Conservation (phyloP, 2,329 filamentous ascomycete species). For the Colletotrichum costaricense region DNA sequence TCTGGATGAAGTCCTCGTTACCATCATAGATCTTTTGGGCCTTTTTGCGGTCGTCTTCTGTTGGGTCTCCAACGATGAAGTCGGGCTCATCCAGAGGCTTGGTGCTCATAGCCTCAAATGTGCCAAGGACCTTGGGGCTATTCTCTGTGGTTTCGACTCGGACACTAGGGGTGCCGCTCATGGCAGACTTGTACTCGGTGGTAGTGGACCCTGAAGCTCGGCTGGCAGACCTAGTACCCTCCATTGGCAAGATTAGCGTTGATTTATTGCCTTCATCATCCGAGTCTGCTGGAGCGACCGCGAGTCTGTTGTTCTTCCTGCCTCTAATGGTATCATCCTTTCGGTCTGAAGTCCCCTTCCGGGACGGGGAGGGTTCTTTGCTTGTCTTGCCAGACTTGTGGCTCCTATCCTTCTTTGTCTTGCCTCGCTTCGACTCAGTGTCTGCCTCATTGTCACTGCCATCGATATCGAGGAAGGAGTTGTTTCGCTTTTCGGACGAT, state of each 20-base stretch:
- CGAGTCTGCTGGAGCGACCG: slow-evolving; percentile 43
- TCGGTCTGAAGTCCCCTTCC: background rate
- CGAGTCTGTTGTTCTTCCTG: slow-evolving; percentile 36
- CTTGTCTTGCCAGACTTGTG: slow-evolving; percentile 17
- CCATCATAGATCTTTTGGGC: slow-evolving; percentile 88
- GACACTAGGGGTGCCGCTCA: slow-evolving; percentile 52
- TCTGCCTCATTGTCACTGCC: slow-evolving; percentile 60
- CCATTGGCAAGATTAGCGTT: slow-evolving; percentile 56
- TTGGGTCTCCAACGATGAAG: slow-evolving; percentile 67
- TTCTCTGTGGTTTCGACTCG: slow-evolving; percentile 53
- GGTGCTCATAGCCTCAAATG: slow-evolving; percentile 46
- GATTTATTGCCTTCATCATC: slow-evolving; percentile 49
- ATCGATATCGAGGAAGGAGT: slow-evolving; percentile 64
- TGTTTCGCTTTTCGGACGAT: slow-evolving; percentile 48
- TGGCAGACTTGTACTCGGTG: slow-evolving; percentile 53
- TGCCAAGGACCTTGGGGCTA: slow-evolving; percentile 48
- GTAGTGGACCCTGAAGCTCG: slow-evolving; percentile 50
- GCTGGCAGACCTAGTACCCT: slow-evolving; percentile 49
- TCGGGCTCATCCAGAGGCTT: slow-evolving; percentile 68
- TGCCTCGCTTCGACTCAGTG: slow-evolving; percentile 39
- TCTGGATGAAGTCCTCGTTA: slow-evolving; percentile 82
- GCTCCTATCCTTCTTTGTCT: slow-evolving; percentile 7
- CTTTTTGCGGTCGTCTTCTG: slow-evolving; percentile 78
- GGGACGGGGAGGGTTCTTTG: slow-evolving; percentile 22
- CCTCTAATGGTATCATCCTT: slow-evolving; percentile 29